These are phyloP conservation scores for Biscogniauxia sp. DNA, from an alignment of 2,329 filamentous ascomycete species.

Conservation along the genomic window DNA sequence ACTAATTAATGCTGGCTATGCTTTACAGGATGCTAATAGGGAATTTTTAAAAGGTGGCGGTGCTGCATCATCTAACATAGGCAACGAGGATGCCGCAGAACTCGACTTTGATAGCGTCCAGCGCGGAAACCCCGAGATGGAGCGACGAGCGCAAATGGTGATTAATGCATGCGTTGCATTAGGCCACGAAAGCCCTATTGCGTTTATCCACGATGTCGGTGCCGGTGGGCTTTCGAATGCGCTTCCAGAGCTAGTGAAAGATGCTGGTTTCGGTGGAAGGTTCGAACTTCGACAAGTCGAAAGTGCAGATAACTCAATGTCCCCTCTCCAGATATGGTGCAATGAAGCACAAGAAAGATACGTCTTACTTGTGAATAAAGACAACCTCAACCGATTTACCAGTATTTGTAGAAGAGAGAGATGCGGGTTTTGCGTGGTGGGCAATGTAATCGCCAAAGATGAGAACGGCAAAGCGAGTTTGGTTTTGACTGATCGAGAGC, in stretches of 20 bases:
- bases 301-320: slow-evolving; percentile 87
- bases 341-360: slow-evolving; percentile 97
- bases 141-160: slow-evolving; percentile 93
- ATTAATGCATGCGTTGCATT: slow-evolving; percentile 91
- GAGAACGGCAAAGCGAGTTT: slow-evolving; percentile 67
- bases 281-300: slow-evolving; percentile 96
- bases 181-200: slow-evolving; percentile 82
- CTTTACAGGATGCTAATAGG: not conserved
- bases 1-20: not conserved
- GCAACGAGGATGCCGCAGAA: slow-evolving; percentile 84
- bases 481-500: slow-evolving; percentile 51
- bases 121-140: slow-evolving; percentile 93
- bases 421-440: slow-evolving; percentile 90
- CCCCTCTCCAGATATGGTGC: slow-evolving; percentile 92
- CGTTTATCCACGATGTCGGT: slow-evolving; percentile 96
- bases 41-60: slow-evolving; percentile 58
- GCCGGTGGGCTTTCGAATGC: slow-evolving; percentile 81
- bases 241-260: slow-evolving; percentile 68
- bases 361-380: slow-evolving; percentile 80
- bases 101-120: slow-evolving; percentile 97
- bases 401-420: slow-evolving; percentile 73
- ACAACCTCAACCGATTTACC: slow-evolving; percentile 73
- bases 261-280: slow-evolving; percentile 83
- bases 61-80: slow-evolving; percentile 87
- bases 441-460: slow-evolving; percentile 64